A percentile compares a stretch with the other conserved stretches of the same genome.
Conservation (phyloP, 495 filamentous ascomycete species). For the Penicillium canariense region DNA sequence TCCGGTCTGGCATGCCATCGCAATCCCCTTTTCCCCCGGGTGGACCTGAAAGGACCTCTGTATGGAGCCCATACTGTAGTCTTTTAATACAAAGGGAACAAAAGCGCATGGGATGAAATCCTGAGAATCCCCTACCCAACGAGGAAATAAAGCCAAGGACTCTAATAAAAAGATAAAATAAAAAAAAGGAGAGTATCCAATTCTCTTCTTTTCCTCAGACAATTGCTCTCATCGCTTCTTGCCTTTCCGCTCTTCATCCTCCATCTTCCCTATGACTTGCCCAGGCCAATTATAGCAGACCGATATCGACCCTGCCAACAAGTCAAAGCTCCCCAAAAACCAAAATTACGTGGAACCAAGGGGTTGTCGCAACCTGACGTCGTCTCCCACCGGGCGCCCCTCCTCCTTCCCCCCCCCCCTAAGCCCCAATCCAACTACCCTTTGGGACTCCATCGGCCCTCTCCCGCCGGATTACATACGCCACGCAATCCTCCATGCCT, state of each 20-base stretch:
- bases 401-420: constrained; percentile 9
- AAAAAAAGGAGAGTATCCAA: neutral
- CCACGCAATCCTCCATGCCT: constrained; percentile 28
- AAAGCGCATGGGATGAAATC: neutral
- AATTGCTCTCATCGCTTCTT: neutral
- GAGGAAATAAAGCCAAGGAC: neutral
- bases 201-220: neutral
- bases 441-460: neutral
- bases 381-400: constrained; percentile 3
- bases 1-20: neutral
- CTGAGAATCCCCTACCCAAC: neutral
- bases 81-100: neutral
- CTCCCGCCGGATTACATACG: constrained; percentile 12
- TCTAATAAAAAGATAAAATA: neutral
- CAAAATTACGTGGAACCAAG: constrained; percentile 26
- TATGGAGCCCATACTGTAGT: constrained; percentile 2
- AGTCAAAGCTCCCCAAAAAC: neutral
- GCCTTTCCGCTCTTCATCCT: neutral
- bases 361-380: constrained; percentile 24
- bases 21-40: neutral
- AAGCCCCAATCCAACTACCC: neutral
- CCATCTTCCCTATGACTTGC: neutral
- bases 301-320: neutral
- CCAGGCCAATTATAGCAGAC: neutral
- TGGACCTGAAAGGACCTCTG: constrained; percentile 8